phyloP scores from a whole-genome alignment of 2,329 filamentous ascomycete genomes.

The Alternaria hordeiaustralica region DNA sequence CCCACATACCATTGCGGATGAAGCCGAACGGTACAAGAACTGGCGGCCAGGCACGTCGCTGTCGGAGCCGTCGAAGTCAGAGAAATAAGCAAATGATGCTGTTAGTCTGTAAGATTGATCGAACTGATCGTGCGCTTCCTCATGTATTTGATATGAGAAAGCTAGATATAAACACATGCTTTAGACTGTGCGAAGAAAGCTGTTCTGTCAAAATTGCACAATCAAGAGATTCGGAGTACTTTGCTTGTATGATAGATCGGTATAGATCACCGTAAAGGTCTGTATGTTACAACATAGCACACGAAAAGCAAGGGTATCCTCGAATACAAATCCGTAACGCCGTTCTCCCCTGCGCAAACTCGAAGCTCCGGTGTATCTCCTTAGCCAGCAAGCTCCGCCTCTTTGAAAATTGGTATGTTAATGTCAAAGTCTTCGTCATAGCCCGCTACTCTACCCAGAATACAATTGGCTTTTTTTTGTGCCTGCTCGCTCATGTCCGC shows the following conservation, averaged over 20 bases:
- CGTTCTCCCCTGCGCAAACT: background rate
- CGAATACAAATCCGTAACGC: background rate
- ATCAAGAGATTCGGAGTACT: background rate
- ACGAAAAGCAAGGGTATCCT: background rate
- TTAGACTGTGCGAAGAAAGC: background rate
- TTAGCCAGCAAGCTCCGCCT: slow-evolving; percentile 7
- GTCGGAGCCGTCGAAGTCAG: slow-evolving; percentile 34
- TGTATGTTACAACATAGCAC: background rate
- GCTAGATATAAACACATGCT: background rate
- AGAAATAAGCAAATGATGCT: slow-evolving; percentile 1
- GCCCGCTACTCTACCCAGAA: slow-evolving; percentile 45
- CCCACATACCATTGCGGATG: slow-evolving; percentile 50
- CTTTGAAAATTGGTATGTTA: slow-evolving; percentile 38
- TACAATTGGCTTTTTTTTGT: slow-evolving; percentile 40
- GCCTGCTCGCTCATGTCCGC: slow-evolving; percentile 35
- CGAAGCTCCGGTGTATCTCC: fast-evolving
- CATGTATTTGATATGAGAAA: background rate
- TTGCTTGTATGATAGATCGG: background rate
- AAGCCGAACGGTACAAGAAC: slow-evolving; percentile 53
- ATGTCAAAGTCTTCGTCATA: slow-evolving; percentile 47
- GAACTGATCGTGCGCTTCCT: background rate
- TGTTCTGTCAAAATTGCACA: background rate
- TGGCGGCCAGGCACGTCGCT: slow-evolving; percentile 48
- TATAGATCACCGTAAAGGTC: background rate
- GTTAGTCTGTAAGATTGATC: background rate